Evolutionary conservation across 495 filamentous ascomycete species (phyloP).

Genomic region (Xylaria flabelliformis): DNA sequence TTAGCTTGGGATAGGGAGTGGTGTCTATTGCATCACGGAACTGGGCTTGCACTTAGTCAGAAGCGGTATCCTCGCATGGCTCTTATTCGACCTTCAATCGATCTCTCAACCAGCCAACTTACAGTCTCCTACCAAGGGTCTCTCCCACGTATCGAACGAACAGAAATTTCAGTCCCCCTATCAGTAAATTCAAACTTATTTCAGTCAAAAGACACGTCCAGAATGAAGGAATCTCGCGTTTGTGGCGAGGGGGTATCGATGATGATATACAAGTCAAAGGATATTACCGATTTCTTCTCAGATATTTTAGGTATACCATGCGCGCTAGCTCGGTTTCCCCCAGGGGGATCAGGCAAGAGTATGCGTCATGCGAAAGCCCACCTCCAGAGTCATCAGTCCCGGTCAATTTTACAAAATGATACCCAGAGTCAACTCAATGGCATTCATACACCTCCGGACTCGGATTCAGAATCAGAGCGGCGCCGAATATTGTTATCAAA

Average conservation of each 20-base stretch:
- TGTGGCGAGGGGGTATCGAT: constrained; percentile 78
- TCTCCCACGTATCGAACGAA: constrained; percentile 38
- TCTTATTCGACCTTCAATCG: constrained; percentile 72
- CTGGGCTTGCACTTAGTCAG: constrained; percentile 77
- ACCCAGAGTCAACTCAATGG: constrained; percentile 56
- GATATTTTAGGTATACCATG: constrained; percentile 75
- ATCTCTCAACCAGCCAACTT: constrained; percentile 59
- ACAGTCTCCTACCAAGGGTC: constrained; percentile 56
- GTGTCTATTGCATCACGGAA: constrained; percentile 87
- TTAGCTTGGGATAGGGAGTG: constrained; percentile 93
- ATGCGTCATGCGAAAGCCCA: constrained; percentile 71
- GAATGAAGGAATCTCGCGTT: constrained; percentile 63
- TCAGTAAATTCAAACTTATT: constrained; percentile 64
- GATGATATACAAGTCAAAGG: constrained; percentile 67
- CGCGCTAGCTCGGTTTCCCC: constrained; percentile 79
- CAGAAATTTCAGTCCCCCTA: constrained; percentile 63
- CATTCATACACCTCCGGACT: constrained; percentile 56
- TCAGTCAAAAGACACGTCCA: constrained; percentile 39
- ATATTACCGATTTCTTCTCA: constrained; percentile 77
- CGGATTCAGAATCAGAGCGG: constrained; percentile 47
- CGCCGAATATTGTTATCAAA: constrained; percentile 84
- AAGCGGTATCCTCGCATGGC: constrained; percentile 86
- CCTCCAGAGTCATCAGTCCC: constrained; percentile 59
- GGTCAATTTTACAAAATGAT: constrained; percentile 25
- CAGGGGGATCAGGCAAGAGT: constrained; percentile 58